Base-by-base conservation (phyloP, 2,329 filamentous ascomycete genomes). In the Neonectria faginata region DNA sequence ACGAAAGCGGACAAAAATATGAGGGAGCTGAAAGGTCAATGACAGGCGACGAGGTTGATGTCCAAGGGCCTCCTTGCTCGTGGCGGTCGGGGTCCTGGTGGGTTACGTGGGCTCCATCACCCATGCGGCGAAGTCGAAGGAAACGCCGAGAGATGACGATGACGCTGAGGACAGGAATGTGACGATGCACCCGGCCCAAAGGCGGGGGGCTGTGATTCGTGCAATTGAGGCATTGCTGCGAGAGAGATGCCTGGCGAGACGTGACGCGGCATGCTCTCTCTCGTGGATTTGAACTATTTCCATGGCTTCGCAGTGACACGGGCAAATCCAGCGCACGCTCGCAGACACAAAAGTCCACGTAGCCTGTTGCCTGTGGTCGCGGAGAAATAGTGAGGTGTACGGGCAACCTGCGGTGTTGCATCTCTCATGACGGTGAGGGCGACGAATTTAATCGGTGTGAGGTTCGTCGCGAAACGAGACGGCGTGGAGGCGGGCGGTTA, bases 201-300 rank as follows among this genome's bases (percentile, higher is more conserved):
- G 27, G 55, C 50, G 48, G 60, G 60, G 33, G 42, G 55, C 45
- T 50, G 47, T 62, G 60, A 62, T 62, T 60, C 57, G 57, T 60
- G 57, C 53, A 20, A 25, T 60, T 25, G 57, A 52, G 57, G 50
- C 52, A 48, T 52, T 29, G 42, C 27, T 60, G 31, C 22, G 31
- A 42, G 39, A 25, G 47, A 57, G 60, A 47, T 62, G 60, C 54
- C 60, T 57, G 47, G 42, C 45, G 47, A 25, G 39, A 31, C 25
- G 42, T 59, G 60, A 63, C 60, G 61, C 61, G 61, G 61, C 61
- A 36, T 33, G 57, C 39, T 44, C 16, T 36, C 54, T 42, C 33
- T 60, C 33, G 41, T 25, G 36, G 36, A 42, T 47, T 48, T 48
- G 36, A 50, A 22, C 12, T 31, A 39, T 39, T 39, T n/a, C 36